Conservation (phyloP, 2,329 filamentous ascomycete genomes). For the Scopulariopsis brevicaulis region DNA sequence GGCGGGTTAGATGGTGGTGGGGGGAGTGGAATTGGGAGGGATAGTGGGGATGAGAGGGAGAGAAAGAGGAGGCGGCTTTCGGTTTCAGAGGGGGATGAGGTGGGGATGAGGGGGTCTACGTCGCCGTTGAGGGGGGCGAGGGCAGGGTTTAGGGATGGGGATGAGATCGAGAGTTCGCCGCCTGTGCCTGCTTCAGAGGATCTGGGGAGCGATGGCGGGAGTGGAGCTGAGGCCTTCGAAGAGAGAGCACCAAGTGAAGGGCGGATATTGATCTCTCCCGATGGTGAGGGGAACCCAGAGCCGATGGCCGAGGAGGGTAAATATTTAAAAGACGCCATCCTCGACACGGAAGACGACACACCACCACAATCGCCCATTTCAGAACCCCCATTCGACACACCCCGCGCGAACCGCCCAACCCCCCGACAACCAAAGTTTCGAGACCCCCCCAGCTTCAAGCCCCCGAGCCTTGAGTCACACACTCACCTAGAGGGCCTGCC, state of each 20-base stretch:
- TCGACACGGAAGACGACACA: background rate
- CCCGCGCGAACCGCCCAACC: background rate
- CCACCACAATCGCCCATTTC: background rate
- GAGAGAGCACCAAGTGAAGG: background rate
- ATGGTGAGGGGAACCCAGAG: background rate
- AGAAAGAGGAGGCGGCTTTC: background rate
- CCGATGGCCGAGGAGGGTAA: background rate
- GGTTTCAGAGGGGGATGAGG: background rate
- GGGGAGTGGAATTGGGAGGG: background rate
- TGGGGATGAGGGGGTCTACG: background rate
- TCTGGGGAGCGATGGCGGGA: background rate
- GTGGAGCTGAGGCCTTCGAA: background rate
- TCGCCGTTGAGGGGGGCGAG: background rate
- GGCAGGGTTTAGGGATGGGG: background rate
- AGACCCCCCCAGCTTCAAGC: background rate
- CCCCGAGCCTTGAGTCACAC: background rate
- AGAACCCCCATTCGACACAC: background rate
- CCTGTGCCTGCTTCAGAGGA: background rate
- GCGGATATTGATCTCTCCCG: background rate
- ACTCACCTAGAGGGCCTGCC: conserved; percentile 9
- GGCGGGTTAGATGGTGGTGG: background rate
- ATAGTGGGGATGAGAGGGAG: background rate
- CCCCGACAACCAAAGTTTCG: conserved; percentile 2
- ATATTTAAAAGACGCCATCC: background rate
- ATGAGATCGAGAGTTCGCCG: background rate